Evolutionary conservation across 345 rosid species (phyloP), one percentile per base, ranked within the genome.

Genomic region (Physaria fendleri): DNA sequence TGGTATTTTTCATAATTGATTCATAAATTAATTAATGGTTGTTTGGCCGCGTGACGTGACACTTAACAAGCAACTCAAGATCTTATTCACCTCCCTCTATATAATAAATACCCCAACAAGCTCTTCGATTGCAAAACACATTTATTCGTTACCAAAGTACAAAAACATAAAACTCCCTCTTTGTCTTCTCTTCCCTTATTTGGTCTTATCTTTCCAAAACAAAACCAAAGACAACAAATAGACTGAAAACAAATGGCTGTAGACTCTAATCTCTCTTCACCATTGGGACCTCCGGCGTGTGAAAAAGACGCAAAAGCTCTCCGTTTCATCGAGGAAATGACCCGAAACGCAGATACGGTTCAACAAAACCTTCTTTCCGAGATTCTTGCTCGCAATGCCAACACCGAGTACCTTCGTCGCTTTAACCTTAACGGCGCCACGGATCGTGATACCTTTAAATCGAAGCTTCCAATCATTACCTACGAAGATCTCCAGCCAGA

Each of bases 401-500:
- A 79, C 13, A 80, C 87, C 5, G 99, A 93, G 74, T 93, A 89
- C 73, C 82, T 93, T 1, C 69, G 33, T 1, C 75, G 91, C 59
- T 83, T 69, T 73, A 24, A 56, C 8, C 87, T 86, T 16, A 56
- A 39, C 9, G 88, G 81, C 16, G 84, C 94, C 8, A 74, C 83
- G 5, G 94, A 89, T 74, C 81, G 82, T 0, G 80, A 80, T 0
- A 63, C 79, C 11, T 89, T 89, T 69, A 93, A 88, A 71, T 65
- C 89, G 2, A 85, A 68, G 59, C 25, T 93, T 44, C 94, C 97
- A 0, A 62, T 85, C n/a, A 78, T 93, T 27, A 86, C 81, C 11
- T 93, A 93, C 46, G 97, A 93, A 52, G 90, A 86, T 61, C 87
- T 93, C 25, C 84, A 76, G 77, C 91, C 94, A 0, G 87, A 86